These are phyloP conservation scores for Venturia asperata DNA, from an alignment of 2,329 filamentous ascomycete species.

Conservation along the genomic window DNA sequence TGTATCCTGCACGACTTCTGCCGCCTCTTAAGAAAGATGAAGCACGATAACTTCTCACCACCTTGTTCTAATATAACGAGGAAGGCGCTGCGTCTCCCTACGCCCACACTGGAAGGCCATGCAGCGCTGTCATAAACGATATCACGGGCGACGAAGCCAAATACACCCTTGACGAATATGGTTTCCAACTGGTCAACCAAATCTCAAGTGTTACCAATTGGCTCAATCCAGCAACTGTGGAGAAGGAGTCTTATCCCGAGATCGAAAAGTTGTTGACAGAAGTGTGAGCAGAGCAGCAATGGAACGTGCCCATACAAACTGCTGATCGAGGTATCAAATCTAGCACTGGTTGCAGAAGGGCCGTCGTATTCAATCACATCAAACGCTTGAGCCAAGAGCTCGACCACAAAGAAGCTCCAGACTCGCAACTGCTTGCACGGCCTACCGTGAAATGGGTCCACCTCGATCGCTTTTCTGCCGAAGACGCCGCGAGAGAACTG, in stretches of 20 bases:
- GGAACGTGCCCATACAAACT: not conserved
- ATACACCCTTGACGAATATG: constrained; percentile 20
- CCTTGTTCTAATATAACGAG: constrained; percentile 12
- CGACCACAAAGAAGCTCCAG: constrained; percentile 16
- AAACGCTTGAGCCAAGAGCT: constrained; percentile 11
- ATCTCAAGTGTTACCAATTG: constrained; percentile 10
- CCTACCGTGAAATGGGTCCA: constrained; percentile 14
- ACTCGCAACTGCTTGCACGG: not conserved
- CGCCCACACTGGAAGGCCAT: not conserved
- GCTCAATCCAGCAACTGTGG: constrained; percentile 12
- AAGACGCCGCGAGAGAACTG: constrained; percentile 7
- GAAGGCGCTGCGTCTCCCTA: not conserved
- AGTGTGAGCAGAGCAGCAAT: constrained; percentile 26
- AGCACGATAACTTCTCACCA: constrained; percentile 9
- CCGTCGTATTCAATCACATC: constrained; percentile 11
- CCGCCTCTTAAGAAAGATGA: not conserved
- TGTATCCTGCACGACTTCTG: not conserved
- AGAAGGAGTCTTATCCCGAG: constrained; percentile 19
- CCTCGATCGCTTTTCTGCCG: constrained; percentile 11
- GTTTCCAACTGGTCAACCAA: constrained; percentile 16
- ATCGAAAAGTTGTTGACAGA: constrained; percentile 32
- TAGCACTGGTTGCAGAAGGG: constrained; percentile 11
- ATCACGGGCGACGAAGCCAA: constrained; percentile 13
- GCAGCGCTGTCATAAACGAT: constrained; percentile 7
- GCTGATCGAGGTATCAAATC: not conserved